phyloP scores from a whole-genome alignment of 805 yeast genomes.

The Candida schatavii region DNA sequence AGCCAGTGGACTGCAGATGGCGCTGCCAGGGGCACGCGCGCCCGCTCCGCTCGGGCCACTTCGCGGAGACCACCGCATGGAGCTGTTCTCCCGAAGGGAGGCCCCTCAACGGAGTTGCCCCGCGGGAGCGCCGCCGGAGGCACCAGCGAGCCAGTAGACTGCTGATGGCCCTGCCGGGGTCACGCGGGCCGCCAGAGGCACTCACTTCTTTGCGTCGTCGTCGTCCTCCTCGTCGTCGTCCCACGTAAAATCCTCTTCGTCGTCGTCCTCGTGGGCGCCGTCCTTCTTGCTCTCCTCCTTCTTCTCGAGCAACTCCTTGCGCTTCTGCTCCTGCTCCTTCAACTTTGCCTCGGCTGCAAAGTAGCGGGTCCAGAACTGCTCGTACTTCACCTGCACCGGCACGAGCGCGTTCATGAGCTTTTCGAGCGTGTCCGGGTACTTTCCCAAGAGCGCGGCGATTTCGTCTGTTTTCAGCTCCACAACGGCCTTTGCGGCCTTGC shows the following conservation, averaged over 20 bases:
- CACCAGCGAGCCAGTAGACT: no score
- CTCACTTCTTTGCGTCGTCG: slow-evolving; percentile 10
- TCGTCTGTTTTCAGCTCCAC: slow-evolving; percentile 49
- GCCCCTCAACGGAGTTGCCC: not conserved
- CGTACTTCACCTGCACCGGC: slow-evolving; percentile 57
- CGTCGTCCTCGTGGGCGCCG: slow-evolving; percentile 26
- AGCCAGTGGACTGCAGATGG: no score
- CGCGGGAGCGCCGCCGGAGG: no score
- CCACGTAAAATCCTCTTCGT: slow-evolving; percentile 53
- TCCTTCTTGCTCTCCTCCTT: slow-evolving; percentile 6
- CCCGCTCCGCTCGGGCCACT: not conserved
- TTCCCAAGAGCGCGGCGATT: slow-evolving; percentile 45
- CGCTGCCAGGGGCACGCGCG: not conserved
- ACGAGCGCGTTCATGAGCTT: slow-evolving; percentile 61
- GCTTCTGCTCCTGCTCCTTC: slow-evolving; percentile 57
- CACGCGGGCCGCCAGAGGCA: not conserved
- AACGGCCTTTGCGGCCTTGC: slow-evolving; percentile 32
- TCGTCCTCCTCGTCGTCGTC: slow-evolving; percentile 43
- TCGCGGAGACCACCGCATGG: not conserved
- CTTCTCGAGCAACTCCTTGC: slow-evolving; percentile 58
- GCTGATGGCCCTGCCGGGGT: not conserved
- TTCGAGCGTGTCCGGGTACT: slow-evolving; percentile 48
- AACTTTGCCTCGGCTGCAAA: slow-evolving; percentile 53
- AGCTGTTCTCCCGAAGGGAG: no score
- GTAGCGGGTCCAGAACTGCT: slow-evolving; percentile 74